These are phyloP conservation scores for Fraxinus nigra DNA, from an alignment of 305 asterid species.

Conservation along the genomic window DNA sequence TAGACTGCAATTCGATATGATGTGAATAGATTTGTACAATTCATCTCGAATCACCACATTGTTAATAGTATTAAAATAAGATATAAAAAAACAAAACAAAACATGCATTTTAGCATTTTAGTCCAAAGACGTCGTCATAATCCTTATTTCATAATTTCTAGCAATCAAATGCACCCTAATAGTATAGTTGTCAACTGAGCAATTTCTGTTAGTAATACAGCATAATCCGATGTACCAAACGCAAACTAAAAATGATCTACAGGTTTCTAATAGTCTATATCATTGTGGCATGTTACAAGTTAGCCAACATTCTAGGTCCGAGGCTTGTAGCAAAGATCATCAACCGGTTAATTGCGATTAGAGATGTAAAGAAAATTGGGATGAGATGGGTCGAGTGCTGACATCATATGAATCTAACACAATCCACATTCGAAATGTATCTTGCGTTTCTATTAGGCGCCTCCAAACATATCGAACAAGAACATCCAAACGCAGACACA, in stretches of 20 bases:
- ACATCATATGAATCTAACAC: neutral
- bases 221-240: no score
- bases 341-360: neutral
- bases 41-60: constrained; percentile 37
- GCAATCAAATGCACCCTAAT: no score
- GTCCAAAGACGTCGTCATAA: no score
- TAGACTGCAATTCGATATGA: constrained; percentile 85
- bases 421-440: neutral
- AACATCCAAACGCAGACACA: no score
- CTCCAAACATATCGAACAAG: neutral
- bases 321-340: neutral
- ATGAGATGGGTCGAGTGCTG: neutral
- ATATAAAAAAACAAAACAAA: no score
- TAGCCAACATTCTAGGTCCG: neutral
- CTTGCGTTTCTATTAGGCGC: neutral
- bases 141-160: no score
- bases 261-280: neutral
- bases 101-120: no score
- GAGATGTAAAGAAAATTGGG: neutral
- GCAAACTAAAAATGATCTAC: no score
- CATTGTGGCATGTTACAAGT: neutral
- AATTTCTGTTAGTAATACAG: no score
- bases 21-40: constrained; percentile 78
- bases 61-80: no score
- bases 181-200: no score